A percentile compares a stretch with the other conserved stretches of the same genome.
Evolutionary conservation across 805 yeast species (phyloP).

Genomic region (Cyberlindnera maclurae): DNA sequence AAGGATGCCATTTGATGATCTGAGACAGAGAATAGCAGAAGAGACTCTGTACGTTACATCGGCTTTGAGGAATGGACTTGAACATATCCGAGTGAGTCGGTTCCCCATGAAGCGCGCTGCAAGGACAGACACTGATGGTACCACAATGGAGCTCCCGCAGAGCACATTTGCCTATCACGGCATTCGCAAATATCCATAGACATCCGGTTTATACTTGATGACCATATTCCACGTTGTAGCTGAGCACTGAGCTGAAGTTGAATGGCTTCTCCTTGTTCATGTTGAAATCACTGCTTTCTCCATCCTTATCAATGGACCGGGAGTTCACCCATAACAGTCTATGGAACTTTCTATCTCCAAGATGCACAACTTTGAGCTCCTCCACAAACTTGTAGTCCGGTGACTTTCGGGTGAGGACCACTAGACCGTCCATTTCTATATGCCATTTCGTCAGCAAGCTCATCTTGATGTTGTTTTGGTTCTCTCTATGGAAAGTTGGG

Average conservation of each 20-base stretch:
- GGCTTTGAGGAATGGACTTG: not conserved
- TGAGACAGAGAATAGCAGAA: constrained; percentile 6
- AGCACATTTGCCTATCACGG: no score
- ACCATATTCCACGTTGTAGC: constrained; percentile 16
- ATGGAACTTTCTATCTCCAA: constrained; percentile 60
- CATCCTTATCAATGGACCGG: constrained; percentile 49
- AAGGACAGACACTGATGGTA: no score
- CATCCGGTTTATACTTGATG: not conserved
- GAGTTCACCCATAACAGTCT: constrained; percentile 67
- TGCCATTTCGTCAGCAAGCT: constrained; percentile 32
- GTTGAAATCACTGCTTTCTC: constrained; percentile 48
- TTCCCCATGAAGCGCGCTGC: not conserved
- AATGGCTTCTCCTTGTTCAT: constrained; percentile 73
- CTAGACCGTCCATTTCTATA: constrained; percentile 46
- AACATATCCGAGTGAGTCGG: not conserved
- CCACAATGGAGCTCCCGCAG: no score
- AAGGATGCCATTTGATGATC: not conserved
- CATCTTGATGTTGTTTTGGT: constrained; percentile 27
- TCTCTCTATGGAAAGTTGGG: constrained; percentile 37
- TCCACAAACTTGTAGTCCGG: constrained; percentile 58
- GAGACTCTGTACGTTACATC: constrained; percentile 13
- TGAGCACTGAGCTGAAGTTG: constrained; percentile 59
- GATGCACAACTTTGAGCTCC: constrained; percentile 47
- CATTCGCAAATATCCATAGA: no score
- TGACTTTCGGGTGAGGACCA: constrained; percentile 52